These are phyloP conservation scores for Citropsis articulata DNA, from an alignment of 345 rosid genomes.

Conservation along the genomic window DNA sequence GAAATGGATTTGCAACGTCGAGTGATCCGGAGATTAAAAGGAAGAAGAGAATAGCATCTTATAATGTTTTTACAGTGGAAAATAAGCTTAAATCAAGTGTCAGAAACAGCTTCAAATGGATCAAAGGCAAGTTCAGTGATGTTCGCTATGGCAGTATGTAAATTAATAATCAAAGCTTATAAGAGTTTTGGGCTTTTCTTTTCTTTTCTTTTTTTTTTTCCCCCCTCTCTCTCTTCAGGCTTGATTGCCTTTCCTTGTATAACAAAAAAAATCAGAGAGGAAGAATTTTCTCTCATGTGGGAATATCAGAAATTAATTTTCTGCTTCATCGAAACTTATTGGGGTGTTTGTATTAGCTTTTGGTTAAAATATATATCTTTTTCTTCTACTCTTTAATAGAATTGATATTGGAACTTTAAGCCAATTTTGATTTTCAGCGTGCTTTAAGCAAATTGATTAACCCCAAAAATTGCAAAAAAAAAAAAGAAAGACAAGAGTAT, in stretches of 20 bases:
- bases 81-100: slow-evolving; percentile 72
- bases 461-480: no score
- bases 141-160: slow-evolving; percentile 37
- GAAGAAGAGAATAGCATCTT: slow-evolving; percentile 85
- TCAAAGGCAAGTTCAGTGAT: slow-evolving; percentile 71
- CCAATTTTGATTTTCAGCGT: background rate
- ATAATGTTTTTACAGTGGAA: slow-evolving; percentile 64
- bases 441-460: background rate
- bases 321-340: background rate
- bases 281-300: background rate
- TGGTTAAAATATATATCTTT: background rate
- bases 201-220: no score
- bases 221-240: background rate
- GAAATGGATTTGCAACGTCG: slow-evolving; percentile 38
- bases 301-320: background rate
- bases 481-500: no score
- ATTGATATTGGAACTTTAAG: background rate
- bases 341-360: background rate
- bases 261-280: background rate
- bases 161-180: background rate
- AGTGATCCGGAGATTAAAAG: slow-evolving; percentile 80
- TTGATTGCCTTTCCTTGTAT: background rate
- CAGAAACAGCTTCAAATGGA: slow-evolving; percentile 89
- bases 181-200: background rate
- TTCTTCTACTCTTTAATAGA: background rate